A percentile compares a stretch with the other conserved stretches of the same genome.
Conservation (phyloP, 805 yeast genomes). For the Candida glaebosa region DNA sequence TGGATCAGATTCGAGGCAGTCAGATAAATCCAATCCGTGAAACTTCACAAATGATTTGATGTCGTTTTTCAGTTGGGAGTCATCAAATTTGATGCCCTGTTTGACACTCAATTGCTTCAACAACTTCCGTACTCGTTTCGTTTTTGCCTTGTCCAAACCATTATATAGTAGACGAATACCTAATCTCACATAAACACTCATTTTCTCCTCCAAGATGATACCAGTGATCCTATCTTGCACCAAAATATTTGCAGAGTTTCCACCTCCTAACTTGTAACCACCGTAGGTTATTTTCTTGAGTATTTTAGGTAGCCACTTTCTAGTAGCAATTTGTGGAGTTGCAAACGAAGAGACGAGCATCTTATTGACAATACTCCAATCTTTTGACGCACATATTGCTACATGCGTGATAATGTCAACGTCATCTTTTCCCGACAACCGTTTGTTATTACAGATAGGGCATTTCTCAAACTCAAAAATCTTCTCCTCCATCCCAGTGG, state of each 20-base stretch:
- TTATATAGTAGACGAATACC: conserved; percentile 84
- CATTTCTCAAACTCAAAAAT: conserved; percentile 66
- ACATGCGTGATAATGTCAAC: conserved; percentile 79
- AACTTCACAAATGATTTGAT: conserved; percentile 78
- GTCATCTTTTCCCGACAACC: conserved; percentile 51
- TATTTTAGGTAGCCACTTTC: conserved; percentile 84
- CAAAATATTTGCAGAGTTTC: conserved; percentile 87
- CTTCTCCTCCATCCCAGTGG: conserved; percentile 24
- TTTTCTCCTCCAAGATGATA: conserved; percentile 85
- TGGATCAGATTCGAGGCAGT: conserved; percentile 53
- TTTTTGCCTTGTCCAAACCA: conserved; percentile 62
- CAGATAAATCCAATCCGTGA: conserved; percentile 72
- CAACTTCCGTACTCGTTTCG: conserved; percentile 55
- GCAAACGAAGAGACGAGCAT: conserved; percentile 66
- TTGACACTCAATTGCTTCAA: conserved; percentile 65
- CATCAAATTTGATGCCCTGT: conserved; percentile 84
- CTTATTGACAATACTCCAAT: conserved; percentile 67
- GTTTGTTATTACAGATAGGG: conserved; percentile 71
- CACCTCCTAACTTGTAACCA: conserved; percentile 71
- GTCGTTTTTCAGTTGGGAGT: conserved; percentile 58
- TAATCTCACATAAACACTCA: conserved; percentile 81
- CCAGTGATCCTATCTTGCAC: conserved; percentile 93
- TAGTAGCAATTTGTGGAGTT: conserved; percentile 76
- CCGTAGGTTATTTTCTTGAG: conserved; percentile 86
- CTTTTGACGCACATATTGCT: conserved; percentile 79